Conservation (phyloP, 345 rosid genomes). For the Camelina neglecta region DNA sequence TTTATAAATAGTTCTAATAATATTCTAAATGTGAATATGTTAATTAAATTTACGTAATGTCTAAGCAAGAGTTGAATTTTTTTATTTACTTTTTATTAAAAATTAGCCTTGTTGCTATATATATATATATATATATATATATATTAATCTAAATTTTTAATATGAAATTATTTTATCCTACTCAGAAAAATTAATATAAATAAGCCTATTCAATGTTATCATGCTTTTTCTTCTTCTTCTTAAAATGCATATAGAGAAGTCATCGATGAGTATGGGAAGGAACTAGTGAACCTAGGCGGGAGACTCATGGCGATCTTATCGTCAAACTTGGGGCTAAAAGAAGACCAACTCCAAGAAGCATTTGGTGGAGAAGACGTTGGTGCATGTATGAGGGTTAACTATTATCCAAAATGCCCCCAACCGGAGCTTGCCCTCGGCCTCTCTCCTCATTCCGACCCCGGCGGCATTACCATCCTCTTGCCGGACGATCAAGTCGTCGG, state of each 20-base stretch:
- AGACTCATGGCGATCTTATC: conserved; percentile 71
- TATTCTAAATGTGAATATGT: background rate
- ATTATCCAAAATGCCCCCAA: conserved; percentile 89
- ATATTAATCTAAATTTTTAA: background rate
- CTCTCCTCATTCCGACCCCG: conserved; percentile 93
- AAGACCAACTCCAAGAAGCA: conserved; percentile 62
- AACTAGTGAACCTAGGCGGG: conserved; percentile 59
- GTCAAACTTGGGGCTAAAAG: conserved; percentile 62
- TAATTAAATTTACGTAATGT: background rate
- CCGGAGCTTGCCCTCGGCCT: conserved; percentile 85
- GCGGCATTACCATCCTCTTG: conserved; percentile 80
- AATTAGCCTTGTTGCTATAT: background rate
- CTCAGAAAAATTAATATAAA: too few species aligned
- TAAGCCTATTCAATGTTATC: background rate
- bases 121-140: background rate
- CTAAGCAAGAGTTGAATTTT: background rate
- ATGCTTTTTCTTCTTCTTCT: background rate
- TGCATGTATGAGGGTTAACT: conserved; percentile 81
- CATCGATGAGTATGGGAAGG: conserved; percentile 70
- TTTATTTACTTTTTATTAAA: background rate
- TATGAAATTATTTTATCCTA: background rate
- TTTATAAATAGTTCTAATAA: background rate
- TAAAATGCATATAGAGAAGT: conserved; percentile 54
- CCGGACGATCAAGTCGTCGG: conserved; percentile 77
- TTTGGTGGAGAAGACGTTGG: conserved; percentile 76